Percentiles rank a stretch among this genome's conserved stretches.
Conservation (phyloP, 2,329 filamentous ascomycete genomes). For the Rhinocladiella mackenziei region DNA sequence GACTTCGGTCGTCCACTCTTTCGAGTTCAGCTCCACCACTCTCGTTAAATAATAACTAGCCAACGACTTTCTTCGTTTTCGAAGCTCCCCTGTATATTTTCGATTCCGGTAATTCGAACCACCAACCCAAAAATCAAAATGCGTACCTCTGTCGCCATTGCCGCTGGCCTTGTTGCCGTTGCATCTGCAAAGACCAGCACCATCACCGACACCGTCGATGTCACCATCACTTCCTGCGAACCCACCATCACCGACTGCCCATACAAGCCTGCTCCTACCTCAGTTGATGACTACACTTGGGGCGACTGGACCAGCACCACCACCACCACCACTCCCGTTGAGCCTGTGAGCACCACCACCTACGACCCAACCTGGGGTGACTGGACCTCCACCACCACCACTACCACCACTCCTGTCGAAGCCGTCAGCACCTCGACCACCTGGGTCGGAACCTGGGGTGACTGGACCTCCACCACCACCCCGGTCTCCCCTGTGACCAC, state of each 20-base stretch:
- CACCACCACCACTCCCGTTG: constrained; percentile 11
- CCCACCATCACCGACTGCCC: constrained; percentile 59
- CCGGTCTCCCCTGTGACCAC: not conserved
- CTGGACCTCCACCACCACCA: constrained; percentile 3
- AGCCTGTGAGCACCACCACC: constrained; percentile 5
- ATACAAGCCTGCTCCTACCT: constrained; percentile 19
- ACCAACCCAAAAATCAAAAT: constrained; percentile 25
- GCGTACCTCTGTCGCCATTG: constrained; percentile 34
- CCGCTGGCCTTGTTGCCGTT: constrained; percentile 37
- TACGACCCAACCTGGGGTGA: constrained; percentile 3
- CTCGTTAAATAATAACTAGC: constrained; percentile 22
- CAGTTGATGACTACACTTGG: constrained; percentile 6
- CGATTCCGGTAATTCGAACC: constrained; percentile 20
- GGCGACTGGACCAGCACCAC: constrained; percentile 14
- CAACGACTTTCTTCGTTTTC: constrained; percentile 12
- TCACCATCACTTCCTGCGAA: constrained; percentile 61
- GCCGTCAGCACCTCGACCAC: constrained; percentile 2
- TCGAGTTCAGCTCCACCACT: constrained; percentile 28
- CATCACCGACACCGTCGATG: constrained; percentile 56
- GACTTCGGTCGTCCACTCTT: constrained; percentile 31
- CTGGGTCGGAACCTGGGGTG: constrained; percentile 3
- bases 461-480: constrained; percentile 13
- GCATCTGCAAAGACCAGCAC: constrained; percentile 33
- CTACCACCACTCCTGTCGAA: constrained; percentile 9
- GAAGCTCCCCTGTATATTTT: constrained; percentile 12